Evolutionary conservation across 2,329 filamentous ascomycete species (phyloP).

Genomic region (Xylaria sp.): DNA sequence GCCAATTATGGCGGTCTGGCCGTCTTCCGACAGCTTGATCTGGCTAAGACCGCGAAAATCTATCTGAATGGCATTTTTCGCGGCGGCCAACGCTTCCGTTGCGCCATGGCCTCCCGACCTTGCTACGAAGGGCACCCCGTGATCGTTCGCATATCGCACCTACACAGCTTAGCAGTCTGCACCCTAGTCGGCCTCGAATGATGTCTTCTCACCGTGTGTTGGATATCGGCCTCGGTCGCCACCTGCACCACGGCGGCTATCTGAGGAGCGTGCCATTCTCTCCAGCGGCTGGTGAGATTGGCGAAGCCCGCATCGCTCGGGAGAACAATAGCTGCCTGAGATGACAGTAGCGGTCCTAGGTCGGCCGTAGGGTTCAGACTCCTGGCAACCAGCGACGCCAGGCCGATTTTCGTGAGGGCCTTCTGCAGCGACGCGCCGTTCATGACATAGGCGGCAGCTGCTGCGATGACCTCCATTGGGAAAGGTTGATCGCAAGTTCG

Average conservation of each 20-base stretch:
- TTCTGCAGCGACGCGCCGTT: not conserved
- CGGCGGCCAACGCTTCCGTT: constrained; percentile 22
- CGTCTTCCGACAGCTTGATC: constrained; percentile 33
- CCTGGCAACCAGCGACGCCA: not conserved
- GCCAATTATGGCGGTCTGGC: constrained; percentile 35
- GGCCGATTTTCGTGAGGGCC: not conserved
- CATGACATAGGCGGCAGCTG: not conserved
- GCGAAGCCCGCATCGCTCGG: constrained; percentile 4
- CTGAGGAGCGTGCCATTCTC: constrained; percentile 19
- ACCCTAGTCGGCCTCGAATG: not conserved
- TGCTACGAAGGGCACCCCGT: constrained; percentile 27
- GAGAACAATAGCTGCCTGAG: constrained; percentile 1
- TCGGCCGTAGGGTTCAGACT: not conserved
- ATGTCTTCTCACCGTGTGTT: constrained; percentile 24
- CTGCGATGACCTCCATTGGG: not conserved
- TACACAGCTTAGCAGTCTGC: constrained; percentile 2
- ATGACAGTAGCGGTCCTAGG: constrained; percentile 6
- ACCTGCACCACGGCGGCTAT: constrained; percentile 28
- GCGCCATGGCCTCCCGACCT: constrained; percentile 32
- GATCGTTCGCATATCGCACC: constrained; percentile 24
- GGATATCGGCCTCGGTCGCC: constrained; percentile 26
- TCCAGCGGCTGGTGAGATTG: constrained; percentile 18
- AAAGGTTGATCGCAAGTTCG: not conserved
- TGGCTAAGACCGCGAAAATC: constrained; percentile 32
- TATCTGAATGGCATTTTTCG: constrained; percentile 28